phyloP scores from a whole-genome alignment of 257 asterid species.

The Agastache rugosa region DNA sequence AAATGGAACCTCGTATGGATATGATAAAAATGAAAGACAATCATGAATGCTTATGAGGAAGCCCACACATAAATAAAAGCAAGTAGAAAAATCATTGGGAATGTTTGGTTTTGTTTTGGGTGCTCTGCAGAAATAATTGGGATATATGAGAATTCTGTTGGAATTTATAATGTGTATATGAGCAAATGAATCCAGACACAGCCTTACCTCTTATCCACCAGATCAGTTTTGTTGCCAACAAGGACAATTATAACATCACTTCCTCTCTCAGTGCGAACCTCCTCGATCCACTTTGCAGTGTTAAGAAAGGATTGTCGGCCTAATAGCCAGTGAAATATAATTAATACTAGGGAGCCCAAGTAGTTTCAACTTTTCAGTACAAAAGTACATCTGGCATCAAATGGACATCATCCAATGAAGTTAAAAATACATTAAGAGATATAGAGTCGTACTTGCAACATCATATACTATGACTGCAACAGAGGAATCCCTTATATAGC shows the following conservation, averaged over 20 bases:
- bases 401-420: constrained; percentile 3
- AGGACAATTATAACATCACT: constrained; percentile 89
- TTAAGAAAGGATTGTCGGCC: constrained; percentile 87
- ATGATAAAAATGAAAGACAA: constrained; percentile 1
- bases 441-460: constrained; percentile 71
- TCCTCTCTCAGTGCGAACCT: constrained; percentile 95
- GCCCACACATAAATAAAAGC: constrained; percentile 15
- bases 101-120: background rate
- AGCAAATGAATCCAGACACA: constrained; percentile 4
- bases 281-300: constrained; percentile 93
- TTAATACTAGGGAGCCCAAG: constrained; percentile 22
- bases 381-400: constrained; percentile 9
- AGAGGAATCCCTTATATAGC: constrained; percentile 91
- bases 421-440: constrained; percentile 10
- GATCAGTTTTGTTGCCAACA: constrained; percentile 93
- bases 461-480: constrained; percentile 90
- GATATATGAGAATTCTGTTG: background rate
- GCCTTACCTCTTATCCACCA: constrained; percentile 83
- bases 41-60: constrained; percentile 3
- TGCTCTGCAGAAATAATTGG: background rate
- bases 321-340: constrained; percentile 37
- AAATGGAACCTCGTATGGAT: background rate
- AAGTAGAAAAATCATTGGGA: background rate
- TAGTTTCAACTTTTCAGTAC: constrained; percentile 1
- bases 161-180: background rate